Evolutionary conservation across 2,329 filamentous ascomycete species (phyloP).

Genomic region (Sporothrix schenckii): DNA sequence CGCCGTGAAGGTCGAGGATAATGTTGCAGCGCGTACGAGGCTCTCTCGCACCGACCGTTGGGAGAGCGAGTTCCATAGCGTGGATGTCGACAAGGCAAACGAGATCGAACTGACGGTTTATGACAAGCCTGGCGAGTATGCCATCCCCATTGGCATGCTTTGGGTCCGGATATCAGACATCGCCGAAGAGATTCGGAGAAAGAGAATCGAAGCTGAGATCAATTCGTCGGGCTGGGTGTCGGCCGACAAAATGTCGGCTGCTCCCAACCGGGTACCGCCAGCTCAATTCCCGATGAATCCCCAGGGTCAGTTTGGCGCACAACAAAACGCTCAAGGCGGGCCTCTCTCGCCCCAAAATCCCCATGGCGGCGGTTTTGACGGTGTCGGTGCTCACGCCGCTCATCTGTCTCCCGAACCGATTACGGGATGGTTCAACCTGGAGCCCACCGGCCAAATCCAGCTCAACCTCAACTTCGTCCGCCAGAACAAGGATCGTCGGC

Average conservation of each 20-base stretch:
- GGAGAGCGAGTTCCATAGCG: conserved; percentile 86
- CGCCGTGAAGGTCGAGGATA: conserved; percentile 94
- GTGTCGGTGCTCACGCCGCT: conserved; percentile 46
- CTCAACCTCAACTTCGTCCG: conserved; percentile 91
- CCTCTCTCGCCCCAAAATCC: conserved; percentile 34
- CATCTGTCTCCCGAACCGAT: conserved; percentile 65
- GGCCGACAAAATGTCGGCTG: conserved; percentile 79
- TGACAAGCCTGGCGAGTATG: conserved; percentile 88
- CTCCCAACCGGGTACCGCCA: conserved; percentile 54
- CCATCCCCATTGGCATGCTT: conserved; percentile 88
- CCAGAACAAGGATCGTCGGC: conserved; percentile 78
- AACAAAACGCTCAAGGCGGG: conserved; percentile 48
- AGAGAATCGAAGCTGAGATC: conserved; percentile 95
- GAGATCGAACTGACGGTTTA: conserved; percentile 98
- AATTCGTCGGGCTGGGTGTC: conserved; percentile 96
- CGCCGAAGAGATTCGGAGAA: conserved; percentile 93
- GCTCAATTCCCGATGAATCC: conserved; percentile 62
- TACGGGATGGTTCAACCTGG: conserved; percentile 95
- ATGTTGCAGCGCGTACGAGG: conserved; percentile 84
- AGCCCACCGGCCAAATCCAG: conserved; percentile 90
- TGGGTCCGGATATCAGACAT: conserved; percentile 98
- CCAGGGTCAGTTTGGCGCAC: conserved; percentile 51
- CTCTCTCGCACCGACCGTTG: conserved; percentile 84
- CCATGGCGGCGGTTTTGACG: conserved; percentile 38
- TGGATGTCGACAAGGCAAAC: conserved; percentile 97